Base-by-base conservation (phyloP, 2,329 filamentous ascomycete species). In the Didymellaceae sp. region DNA sequence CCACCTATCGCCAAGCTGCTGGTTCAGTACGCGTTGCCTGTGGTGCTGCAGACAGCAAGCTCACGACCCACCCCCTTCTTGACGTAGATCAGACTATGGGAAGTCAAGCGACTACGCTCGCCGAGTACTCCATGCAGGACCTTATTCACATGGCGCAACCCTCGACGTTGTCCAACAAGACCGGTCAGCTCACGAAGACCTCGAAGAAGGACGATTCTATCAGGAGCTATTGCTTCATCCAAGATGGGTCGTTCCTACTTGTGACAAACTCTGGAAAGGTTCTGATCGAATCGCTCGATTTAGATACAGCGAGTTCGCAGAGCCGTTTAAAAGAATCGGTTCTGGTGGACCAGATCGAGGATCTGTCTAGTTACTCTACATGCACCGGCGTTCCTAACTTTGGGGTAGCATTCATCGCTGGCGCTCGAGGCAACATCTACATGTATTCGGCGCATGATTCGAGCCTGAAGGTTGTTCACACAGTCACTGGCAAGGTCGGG, bases 31-130 rank as follows among this genome's bases (percentile, higher is more conserved):
- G 58, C 8, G 53, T 71, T 7, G 45, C 61, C 18, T 60, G 58
- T 2, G 94, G 94, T 10, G 94, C 90, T n/a, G 88, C 90, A 9
- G 94, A 99, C 73, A 88, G 91, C 13, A 80, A 80, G 24, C 75
- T 88, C 33, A 69, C 70, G 7, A 53, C 57, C 11, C 50, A 63
- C 34, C 47, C 52, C 2, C 34, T 66, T 6, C 31, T 31, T 9
- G 45, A 25, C n/a, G 32, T 44, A 4, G 37, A 28, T 22, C 44
- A 49, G 25, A 20, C 14, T 6, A 18, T 14, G 3, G 25, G 16
- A 16, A 34, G 37, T 16, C 31, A 16, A 16, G 28, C 24, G 32
- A 34, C n/a, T 18, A 24, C 25, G 31, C 25, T 55, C 11, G 44
- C 59, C 2, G 62, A 69, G 25, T 70, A 66, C 37, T 64, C 60